Conservation (phyloP, 257 asterid species). For the Solanum raphanifolium region DNA sequence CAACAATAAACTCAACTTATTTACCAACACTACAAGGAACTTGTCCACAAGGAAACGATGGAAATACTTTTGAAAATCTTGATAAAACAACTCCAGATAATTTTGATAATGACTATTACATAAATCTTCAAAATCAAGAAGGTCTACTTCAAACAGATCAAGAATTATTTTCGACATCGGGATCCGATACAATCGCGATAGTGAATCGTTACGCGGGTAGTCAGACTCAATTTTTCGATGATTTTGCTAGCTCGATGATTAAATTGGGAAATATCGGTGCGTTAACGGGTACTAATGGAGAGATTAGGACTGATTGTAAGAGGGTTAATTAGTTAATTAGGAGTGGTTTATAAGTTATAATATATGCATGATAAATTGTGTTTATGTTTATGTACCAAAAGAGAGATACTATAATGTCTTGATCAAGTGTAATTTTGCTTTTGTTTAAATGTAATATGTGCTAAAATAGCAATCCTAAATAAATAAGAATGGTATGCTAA, state of each 20-base stretch:
- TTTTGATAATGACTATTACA: conserved; percentile 65
- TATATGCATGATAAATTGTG: not conserved
- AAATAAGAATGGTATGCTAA: not conserved
- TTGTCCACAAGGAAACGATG: conserved; percentile 43
- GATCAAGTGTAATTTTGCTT: not conserved
- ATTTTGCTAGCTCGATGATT: conserved; percentile 54
- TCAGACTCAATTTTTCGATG: conserved; percentile 34
- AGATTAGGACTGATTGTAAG: conserved; percentile 66
- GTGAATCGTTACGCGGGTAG: conserved; percentile 35
- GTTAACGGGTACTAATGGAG: conserved; percentile 48
- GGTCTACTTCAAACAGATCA: conserved; percentile 74
- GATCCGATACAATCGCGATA: conserved; percentile 19
- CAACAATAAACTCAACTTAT: conserved; percentile 31
- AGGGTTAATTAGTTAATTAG: conserved; percentile 24
- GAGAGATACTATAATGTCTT: not conserved
- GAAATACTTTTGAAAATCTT: conserved; percentile 45
- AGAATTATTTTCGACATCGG: conserved; percentile 26
- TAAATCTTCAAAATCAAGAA: conserved; percentile 36
- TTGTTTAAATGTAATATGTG: not conserved
- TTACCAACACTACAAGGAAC: conserved; percentile 33
- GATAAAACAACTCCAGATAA: conserved; percentile 44
- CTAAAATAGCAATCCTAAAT: not conserved
- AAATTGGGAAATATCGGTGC: conserved; percentile 56
- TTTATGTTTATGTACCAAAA: not conserved
- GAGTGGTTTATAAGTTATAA: not conserved